phyloP scores from a whole-genome alignment of 139 green algal species.

The Chlorella vulgaris region DNA sequence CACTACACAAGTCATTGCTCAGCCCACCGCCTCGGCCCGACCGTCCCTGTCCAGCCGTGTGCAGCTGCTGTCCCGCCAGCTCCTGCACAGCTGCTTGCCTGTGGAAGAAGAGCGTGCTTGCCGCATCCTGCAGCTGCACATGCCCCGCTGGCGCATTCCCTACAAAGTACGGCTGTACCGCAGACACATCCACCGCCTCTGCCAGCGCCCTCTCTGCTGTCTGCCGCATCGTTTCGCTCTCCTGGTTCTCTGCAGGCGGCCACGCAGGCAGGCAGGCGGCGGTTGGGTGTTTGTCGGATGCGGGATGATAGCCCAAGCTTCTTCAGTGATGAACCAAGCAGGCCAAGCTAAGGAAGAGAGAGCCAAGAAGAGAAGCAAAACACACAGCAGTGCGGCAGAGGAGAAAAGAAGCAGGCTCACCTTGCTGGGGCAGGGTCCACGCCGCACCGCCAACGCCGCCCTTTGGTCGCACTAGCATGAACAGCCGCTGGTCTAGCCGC shows the following conservation, averaged over 20 bases:
- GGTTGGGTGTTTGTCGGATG: too few relatives aligned
- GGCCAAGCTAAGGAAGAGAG: too few relatives aligned
- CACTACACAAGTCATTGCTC: too few relatives aligned
- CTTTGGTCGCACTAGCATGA: constrained; percentile 44
- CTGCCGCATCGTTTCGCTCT: constrained; percentile 50
- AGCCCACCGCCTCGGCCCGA: too few relatives aligned
- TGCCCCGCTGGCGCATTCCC: constrained; percentile 56
- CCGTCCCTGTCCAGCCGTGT: too few relatives aligned
- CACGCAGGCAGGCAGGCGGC: not conserved
- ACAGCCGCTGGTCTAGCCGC: constrained; percentile 54
- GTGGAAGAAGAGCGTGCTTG: constrained; percentile 41
- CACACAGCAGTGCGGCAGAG: too few relatives aligned
- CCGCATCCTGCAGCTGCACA: not conserved
- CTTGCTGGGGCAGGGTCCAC: constrained; percentile 20
- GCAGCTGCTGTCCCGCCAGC: too few relatives aligned
- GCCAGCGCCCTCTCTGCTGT: constrained; percentile 48
- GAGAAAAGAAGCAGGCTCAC: constrained; percentile 10
- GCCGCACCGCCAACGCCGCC: not conserved
- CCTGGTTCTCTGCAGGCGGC: constrained; percentile 10
- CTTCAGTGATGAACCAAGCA: too few relatives aligned
- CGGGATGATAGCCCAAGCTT: too few relatives aligned
- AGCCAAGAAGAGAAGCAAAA: too few relatives aligned
- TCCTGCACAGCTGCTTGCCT: constrained; percentile 1
- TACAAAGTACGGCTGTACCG: constrained; percentile 55
- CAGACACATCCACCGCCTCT: constrained; percentile 28